Conservation (phyloP, 148 eudicot species). For the Bassia scoparia region DNA sequence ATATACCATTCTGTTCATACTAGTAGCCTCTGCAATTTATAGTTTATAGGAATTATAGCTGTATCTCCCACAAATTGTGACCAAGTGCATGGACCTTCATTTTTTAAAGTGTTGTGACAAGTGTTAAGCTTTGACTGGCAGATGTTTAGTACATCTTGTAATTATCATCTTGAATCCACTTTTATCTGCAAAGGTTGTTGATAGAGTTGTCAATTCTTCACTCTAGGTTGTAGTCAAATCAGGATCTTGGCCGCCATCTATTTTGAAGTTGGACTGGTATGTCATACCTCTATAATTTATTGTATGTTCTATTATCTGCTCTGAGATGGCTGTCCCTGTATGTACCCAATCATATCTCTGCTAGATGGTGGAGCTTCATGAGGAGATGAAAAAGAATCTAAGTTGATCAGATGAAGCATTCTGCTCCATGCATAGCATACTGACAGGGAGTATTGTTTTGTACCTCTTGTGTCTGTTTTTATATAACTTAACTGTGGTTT, state of each 20-base stretch:
- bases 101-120: background rate
- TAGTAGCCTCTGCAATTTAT: too few relatives aligned
- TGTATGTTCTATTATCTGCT: background rate
- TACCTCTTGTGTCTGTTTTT: background rate
- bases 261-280: conserved; percentile 19
- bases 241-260: background rate
- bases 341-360: background rate
- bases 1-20: too few relatives aligned
- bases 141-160: background rate
- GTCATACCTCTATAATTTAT: background rate
- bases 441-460: background rate
- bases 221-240: conserved; percentile 7
- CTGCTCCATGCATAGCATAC: background rate
- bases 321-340: conserved; percentile 14
- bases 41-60: too few relatives aligned
- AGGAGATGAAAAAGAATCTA: background rate
- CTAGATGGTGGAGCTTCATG: background rate
- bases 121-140: background rate
- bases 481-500: background rate
- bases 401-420: background rate
- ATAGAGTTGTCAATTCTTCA: conserved; percentile 9
- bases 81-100: background rate
- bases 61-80: too few relatives aligned
- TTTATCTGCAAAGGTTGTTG: background rate
- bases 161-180: background rate